Evolutionary conservation across 805 yeast species (phyloP), one percentile per base, ranked within the genome.

Genomic region (Ogataea paraovalis): DNA sequence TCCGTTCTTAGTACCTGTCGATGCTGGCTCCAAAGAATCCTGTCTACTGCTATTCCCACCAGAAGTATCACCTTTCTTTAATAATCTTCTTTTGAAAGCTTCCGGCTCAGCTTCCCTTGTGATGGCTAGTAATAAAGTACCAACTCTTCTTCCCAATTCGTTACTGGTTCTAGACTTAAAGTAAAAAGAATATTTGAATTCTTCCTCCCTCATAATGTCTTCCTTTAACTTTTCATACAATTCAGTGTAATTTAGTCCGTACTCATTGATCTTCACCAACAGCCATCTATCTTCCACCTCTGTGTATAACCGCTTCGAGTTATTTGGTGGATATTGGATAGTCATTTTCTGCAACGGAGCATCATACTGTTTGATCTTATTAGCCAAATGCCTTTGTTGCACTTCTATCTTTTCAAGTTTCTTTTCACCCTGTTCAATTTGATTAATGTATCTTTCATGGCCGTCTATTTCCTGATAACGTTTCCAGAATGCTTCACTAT

Each of bases 261-360:
- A 73, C 55, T 82, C 82, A 62, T 83, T 73, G 1, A 83, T 84
- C 46, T 79, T 76, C 25, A 75, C 56, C 43, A 87, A 60, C 22
- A 87, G 68, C 55, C 82, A 87, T 45, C 87, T 72, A 59, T 87
- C 96, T 59, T 87, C 95, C 0, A 75, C 63, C 28, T 79, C 78
- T 8, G 87, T 80, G 57, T 84, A 87, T 8, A 85, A 74, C 55
- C 90, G 69, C 58, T 86, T 85, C 12, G 94, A 85, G 61, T 85
- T 86, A 60, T 85, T 86, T n/a, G 91, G 91, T 0, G 94, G 92
- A 50, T 85, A 87, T 46, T 79, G 85, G 21, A 87, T 81, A 3
- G 66, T 67, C 64, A 87, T 66, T 39, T 83, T 82, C 40, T 80
- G 80, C 20, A 85, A 61, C 0, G 91, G 90, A 48, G 75, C 78